Evolutionary conservation across 768 basidiomycete genomes (phyloP).

Genomic region (Lactifluus pinguis): DNA sequence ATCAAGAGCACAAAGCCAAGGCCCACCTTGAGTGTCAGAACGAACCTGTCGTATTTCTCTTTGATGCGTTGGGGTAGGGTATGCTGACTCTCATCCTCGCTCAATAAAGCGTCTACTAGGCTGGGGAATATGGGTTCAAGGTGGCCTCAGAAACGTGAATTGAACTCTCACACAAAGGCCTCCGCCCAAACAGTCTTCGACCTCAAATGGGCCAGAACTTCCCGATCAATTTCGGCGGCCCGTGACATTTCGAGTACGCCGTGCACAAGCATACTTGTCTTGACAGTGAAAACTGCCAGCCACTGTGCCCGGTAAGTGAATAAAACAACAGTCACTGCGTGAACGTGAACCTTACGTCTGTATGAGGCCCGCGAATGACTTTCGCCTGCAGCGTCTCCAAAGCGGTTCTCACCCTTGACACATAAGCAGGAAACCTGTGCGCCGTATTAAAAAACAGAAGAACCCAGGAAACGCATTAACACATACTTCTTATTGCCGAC

Average conservation of each 20-base stretch:
- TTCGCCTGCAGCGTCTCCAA: neutral
- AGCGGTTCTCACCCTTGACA: neutral
- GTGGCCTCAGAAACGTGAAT: neutral
- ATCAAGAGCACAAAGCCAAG: neutral
- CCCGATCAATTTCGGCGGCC: neutral
- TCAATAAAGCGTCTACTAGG: neutral
- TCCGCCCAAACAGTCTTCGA: constrained; percentile 10
- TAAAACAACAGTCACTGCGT: neutral
- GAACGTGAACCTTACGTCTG: neutral
- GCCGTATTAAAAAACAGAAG: neutral
- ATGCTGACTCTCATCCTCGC: neutral
- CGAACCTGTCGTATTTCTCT: neutral
- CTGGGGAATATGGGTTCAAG: neutral
- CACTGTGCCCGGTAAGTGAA: constrained; percentile 2
- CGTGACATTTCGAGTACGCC: constrained; percentile 6
- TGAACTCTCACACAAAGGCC: neutral
- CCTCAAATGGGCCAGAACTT: constrained; percentile 3
- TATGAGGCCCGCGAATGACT: neutral
- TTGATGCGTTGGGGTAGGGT: neutral
- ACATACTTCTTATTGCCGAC: neutral
- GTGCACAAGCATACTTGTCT: constrained; percentile 11
- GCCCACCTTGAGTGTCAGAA: neutral
- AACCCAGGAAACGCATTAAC: neutral
- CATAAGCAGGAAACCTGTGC: constrained; percentile 4
- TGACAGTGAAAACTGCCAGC: constrained; percentile 2